Conservation (phyloP, 768 basidiomycete species). For the Gymnopilus dilepis region DNA sequence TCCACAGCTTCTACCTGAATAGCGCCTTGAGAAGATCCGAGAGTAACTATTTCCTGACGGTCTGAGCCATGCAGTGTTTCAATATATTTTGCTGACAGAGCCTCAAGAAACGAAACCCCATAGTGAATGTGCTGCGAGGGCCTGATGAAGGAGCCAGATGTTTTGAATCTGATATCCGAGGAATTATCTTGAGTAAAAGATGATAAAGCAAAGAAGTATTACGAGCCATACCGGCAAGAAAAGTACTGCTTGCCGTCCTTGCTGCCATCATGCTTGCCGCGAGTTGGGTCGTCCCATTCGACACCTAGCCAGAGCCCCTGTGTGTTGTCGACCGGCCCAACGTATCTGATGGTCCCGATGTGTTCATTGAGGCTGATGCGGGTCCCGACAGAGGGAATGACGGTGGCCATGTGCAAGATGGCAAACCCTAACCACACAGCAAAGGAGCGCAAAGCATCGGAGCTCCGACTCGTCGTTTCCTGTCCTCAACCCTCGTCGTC, state of each 20-base stretch:
- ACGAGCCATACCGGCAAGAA: slow-evolving; percentile 63
- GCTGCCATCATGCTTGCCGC: slow-evolving; percentile 88
- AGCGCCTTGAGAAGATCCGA: slow-evolving; percentile 83
- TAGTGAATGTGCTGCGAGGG: slow-evolving; percentile 61
- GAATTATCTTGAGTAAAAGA: slow-evolving; percentile 9
- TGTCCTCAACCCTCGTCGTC: slow-evolving; percentile 16
- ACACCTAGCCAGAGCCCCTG: slow-evolving; percentile 89
- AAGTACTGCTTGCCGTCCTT: slow-evolving; percentile 85
- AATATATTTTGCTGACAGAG: slow-evolving; percentile 79
- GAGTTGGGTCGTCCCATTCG: slow-evolving; percentile 88
- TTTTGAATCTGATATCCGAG: slow-evolving; percentile 50
- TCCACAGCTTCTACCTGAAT: slow-evolving; percentile 89
- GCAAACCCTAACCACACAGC: slow-evolving; percentile 37
- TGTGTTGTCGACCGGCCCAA: slow-evolving; percentile 67
- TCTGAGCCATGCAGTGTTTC: slow-evolving; percentile 59
- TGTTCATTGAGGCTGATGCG: slow-evolving; percentile 60
- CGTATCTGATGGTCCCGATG: slow-evolving; percentile 73
- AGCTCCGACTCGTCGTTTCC: slow-evolving; percentile 10
- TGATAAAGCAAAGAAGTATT: not conserved
- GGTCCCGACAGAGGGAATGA: slow-evolving; percentile 48
- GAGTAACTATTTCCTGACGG: slow-evolving; percentile 63
- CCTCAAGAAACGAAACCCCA: slow-evolving; percentile 75
- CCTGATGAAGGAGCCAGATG: slow-evolving; percentile 83
- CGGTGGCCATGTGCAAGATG: slow-evolving; percentile 21
- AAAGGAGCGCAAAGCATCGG: not conserved